phyloP scores from a whole-genome alignment of 1,139 yeast species.

The Torulaspora globosa region DNA sequence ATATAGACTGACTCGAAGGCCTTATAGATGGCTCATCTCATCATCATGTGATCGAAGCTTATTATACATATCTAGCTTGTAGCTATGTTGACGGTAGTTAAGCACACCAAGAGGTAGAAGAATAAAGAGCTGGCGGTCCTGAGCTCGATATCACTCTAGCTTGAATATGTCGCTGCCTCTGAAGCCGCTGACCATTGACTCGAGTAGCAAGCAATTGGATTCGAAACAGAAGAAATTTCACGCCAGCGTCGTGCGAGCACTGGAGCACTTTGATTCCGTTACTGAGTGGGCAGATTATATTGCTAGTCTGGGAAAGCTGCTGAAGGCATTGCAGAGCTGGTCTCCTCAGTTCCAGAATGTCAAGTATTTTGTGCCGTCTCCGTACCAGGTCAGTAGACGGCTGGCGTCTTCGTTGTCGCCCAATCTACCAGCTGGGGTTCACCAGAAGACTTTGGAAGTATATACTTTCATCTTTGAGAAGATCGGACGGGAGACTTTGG shows the following conservation, averaged over 20 bases:
- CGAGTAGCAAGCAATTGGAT: slow-evolving; percentile 35
- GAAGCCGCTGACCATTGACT: slow-evolving; percentile 34
- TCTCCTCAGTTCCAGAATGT: slow-evolving; percentile 54
- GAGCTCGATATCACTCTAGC: background rate
- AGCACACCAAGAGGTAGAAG: background rate
- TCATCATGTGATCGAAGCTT: slow-evolving; percentile 9
- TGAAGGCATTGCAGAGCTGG: slow-evolving; percentile 61
- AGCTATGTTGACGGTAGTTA: background rate
- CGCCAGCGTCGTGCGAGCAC: slow-evolving; percentile 65
- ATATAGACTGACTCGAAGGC: background rate
- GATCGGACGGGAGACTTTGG: slow-evolving; percentile 50
- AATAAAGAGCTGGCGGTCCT: background rate
- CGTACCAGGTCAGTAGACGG: slow-evolving; percentile 37
- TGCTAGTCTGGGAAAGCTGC: slow-evolving; percentile 73
- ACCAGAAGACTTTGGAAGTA: slow-evolving; percentile 76
- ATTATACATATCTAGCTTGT: background rate
- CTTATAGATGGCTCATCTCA: background rate
- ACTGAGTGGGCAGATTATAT: slow-evolving; percentile 99
- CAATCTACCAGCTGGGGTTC: slow-evolving; percentile 88
- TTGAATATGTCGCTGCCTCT: slow-evolving; percentile 33
- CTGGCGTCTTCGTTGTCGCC: slow-evolving; percentile 61
- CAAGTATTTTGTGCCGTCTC: slow-evolving; percentile 46
- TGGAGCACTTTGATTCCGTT: slow-evolving; percentile 74
- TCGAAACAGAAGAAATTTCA: slow-evolving; percentile 67
- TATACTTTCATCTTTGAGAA: slow-evolving; percentile 66